Conservation (phyloP, 331 rosid species). For the Malus hybrid region DNA sequence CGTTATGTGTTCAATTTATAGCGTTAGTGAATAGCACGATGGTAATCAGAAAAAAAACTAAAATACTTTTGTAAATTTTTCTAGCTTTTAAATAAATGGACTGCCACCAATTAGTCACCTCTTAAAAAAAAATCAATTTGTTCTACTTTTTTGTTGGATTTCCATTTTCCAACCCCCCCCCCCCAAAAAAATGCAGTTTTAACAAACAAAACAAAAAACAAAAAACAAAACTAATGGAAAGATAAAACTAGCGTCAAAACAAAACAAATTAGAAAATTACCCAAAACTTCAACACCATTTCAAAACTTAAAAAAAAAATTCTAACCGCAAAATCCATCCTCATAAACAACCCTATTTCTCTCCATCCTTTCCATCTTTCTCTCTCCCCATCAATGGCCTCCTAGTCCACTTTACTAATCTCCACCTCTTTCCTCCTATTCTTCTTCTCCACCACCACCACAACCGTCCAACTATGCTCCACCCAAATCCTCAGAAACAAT, state of each 20-base stretch:
- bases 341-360: neutral
- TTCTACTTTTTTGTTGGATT: too few species aligned
- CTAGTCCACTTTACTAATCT: neutral
- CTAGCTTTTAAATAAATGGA: too few species aligned
- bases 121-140: too few species aligned
- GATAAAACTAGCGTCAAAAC: neutral
- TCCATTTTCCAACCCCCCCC: too few species aligned
- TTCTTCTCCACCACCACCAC: neutral
- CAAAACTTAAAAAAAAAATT: neutral
- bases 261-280: neutral
- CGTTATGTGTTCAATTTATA: too few species aligned
- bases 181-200: neutral
- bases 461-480: neutral
- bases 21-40: too few species aligned
- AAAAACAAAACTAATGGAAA: neutral
- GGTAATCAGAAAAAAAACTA: too few species aligned
- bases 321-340: neutral
- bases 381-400: constrained; percentile 4
- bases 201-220: neutral
- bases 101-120: too few species aligned
- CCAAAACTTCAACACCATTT: neutral
- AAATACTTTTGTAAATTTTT: too few species aligned
- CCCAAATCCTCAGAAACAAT: neutral
- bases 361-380: neutral
- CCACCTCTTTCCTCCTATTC: neutral